A percentile compares a stretch with the other conserved stretches of the same genome.
phyloP scores from a whole-genome alignment of 805 yeast genomes.

The Kodamaea kakaduensis region DNA sequence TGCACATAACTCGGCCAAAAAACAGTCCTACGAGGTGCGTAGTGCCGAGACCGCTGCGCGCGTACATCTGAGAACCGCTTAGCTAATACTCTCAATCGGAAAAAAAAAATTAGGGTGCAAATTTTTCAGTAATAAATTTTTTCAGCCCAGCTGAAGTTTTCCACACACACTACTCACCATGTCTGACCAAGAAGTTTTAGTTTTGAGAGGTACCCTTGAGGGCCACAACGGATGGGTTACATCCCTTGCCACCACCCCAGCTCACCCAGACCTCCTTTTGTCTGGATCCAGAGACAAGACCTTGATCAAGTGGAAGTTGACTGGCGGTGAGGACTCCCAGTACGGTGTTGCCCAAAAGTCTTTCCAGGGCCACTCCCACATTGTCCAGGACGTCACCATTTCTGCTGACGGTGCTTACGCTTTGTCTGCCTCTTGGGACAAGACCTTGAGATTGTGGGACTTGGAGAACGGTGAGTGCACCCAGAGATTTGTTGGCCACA shows the following conservation, averaged over 20 bases:
- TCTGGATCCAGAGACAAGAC: constrained; percentile 99
- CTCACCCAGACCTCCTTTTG: constrained; percentile 95
- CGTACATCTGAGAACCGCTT: constrained; percentile 26
- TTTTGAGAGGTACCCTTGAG: constrained; percentile 99
- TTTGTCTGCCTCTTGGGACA: constrained; percentile 99
- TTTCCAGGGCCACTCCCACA: constrained; percentile 98
- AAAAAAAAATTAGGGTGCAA: too few relatives aligned
- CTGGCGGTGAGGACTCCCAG: constrained; percentile 86
- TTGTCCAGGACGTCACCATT: constrained; percentile 95
- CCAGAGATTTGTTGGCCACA: constrained; percentile 97
- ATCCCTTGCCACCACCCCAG: constrained; percentile 94
- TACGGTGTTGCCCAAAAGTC: constrained; percentile 98
- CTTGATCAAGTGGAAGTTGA: constrained; percentile 95
- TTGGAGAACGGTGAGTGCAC: constrained; percentile 89
- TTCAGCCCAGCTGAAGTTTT: constrained; percentile 6
- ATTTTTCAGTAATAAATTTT: constrained; percentile 1
- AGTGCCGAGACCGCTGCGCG: constrained; percentile 33
- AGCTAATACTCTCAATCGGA: too few relatives aligned
- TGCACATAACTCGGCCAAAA: constrained; percentile 24
- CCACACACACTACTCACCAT: constrained; percentile 28
- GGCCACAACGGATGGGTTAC: constrained; percentile 90
- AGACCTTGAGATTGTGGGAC: constrained; percentile 98
- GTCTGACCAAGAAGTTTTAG: constrained; percentile 94
- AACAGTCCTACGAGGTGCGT: constrained; percentile 35
- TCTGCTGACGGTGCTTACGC: constrained; percentile 98